Conservation (phyloP, 2,329 filamentous ascomycete genomes). For the Corinectria fuckeliana region DNA sequence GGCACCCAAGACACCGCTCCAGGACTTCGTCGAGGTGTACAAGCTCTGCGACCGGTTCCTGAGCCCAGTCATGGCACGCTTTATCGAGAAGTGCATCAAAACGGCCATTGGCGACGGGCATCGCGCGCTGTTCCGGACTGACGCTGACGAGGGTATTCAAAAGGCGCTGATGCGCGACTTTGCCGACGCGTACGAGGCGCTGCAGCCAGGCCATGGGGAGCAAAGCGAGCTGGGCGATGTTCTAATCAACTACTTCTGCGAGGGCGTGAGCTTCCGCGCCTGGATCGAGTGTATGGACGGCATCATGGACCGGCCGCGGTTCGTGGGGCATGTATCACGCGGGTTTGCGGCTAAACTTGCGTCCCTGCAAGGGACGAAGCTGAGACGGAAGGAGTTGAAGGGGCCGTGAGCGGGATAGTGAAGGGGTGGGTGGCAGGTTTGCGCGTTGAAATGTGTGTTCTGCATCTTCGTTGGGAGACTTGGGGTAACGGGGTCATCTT, state of each 20-base stretch:
- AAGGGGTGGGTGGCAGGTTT: neutral
- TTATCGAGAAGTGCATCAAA: slow-evolving; percentile 41
- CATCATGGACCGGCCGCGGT: slow-evolving; percentile 38
- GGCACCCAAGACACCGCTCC: slow-evolving; percentile 36
- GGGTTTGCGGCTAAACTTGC: slow-evolving; percentile 41
- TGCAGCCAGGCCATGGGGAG: slow-evolving; percentile 29
- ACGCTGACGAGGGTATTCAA: slow-evolving; percentile 38
- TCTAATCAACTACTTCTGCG: slow-evolving; percentile 44
- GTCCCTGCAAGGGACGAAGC: slow-evolving; percentile 31
- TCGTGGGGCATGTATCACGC: slow-evolving; percentile 41
- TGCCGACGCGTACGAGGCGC: slow-evolving; percentile 44
- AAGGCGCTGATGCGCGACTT: slow-evolving; percentile 42
- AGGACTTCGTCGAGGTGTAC: slow-evolving; percentile 45
- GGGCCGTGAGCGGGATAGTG: slow-evolving; percentile 21
- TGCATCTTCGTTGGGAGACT: neutral
- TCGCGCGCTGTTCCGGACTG: slow-evolving; percentile 41
- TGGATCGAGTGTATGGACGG: slow-evolving; percentile 37
- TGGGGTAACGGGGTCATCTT: neutral
- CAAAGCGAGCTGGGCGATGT: slow-evolving; percentile 33
- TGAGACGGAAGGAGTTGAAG: slow-evolving; percentile 41
- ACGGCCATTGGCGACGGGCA: slow-evolving; percentile 42
- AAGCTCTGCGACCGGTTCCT: slow-evolving; percentile 47
- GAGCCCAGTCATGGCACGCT: slow-evolving; percentile 39
- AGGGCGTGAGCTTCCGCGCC: slow-evolving; percentile 38
- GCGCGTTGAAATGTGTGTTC: neutral